Conservation (phyloP, 129 eudicot species). For the Pseudognaphalium luteoalbum region DNA sequence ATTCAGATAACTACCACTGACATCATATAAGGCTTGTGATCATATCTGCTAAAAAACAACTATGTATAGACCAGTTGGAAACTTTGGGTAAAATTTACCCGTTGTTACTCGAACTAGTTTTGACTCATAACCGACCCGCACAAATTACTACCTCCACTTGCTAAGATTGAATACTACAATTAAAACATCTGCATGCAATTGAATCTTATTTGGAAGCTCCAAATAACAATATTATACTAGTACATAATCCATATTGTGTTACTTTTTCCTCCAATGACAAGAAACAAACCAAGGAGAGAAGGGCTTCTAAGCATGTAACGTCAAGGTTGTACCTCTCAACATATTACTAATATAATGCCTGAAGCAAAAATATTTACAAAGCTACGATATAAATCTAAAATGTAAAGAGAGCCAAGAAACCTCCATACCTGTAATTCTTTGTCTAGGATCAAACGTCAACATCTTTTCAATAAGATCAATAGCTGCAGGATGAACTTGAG, state of each 20-base stretch:
- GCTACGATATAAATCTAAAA: not conserved
- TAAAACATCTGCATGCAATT: not conserved
- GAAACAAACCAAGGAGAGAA: not conserved
- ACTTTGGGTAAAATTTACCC: no score
- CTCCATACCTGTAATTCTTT: constrained; percentile 74
- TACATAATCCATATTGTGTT: no score
- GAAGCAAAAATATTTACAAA: not conserved
- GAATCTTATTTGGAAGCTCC: not conserved
- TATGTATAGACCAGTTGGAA: no score
- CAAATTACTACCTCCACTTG: not conserved
- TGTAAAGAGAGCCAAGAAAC: not conserved
- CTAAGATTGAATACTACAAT: not conserved
- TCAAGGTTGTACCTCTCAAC: not conserved
- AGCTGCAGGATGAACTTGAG: constrained; percentile 77
- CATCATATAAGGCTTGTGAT: no score
- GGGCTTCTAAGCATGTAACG: not conserved
- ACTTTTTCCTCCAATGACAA: not conserved
- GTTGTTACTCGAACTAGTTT: no score
- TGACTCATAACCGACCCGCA: not conserved
- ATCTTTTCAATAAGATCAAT: constrained; percentile 88
- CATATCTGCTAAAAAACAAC: no score
- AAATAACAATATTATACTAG: not conserved
- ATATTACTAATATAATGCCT: not conserved
- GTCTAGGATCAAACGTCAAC: constrained; percentile 92
- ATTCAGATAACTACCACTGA: no score